Evolutionary conservation across 495 filamentous ascomycete genomes (phyloP), one percentile per base, ranked within the genome.

Genomic region (Penicillium subrubescens): DNA sequence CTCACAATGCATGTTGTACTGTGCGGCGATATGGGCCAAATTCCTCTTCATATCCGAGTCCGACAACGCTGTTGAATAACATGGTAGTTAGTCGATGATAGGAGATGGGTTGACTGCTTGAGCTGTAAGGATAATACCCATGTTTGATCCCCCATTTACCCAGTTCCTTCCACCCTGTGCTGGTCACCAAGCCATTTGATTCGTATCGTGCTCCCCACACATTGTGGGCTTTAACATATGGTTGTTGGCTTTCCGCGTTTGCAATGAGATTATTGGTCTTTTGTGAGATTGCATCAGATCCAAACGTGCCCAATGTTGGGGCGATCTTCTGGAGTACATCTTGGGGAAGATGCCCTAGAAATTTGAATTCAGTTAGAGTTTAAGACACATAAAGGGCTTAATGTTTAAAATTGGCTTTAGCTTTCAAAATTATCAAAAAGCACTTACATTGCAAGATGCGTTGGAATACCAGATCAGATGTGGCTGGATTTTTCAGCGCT

Each of bases 11-110:
- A 64, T 74, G 68, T 52, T 74, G 74, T 14, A 71, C 70, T 17
- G 68, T 61, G 3, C 90, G 78, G 27, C 80, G 67, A 62, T 78
- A 67, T 12, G 62, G 39, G 7, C 71, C 70, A n/a, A 67, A 72
- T 10, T 68, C 61, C 4, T 66, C 63, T 35, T 79, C 77, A 57
- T 81, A 79, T 8, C 73, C 77, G 23, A 75, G 68, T 11, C 73
- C 75, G 6, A 79, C 76, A 10, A 81, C 73, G n/a, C 78, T 79
- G 35, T 39, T 39, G 3, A 53, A 34, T 17, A 46, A 19, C 1
- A 21, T 21, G 8, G n/a, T 19, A 8, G 43, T 46, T 46, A 46
- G 43, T n/a, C 14, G 39, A 6, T 43, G 39, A n/a, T 17, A n/a
- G 6, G 14, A 4, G 7, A 10, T 1, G 3, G n/a, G 19, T 21